Evolutionary conservation across 2,329 filamentous ascomycete species (phyloP), one percentile per base, ranked within the genome.

Genomic region (Colletotrichum somersetense): DNA sequence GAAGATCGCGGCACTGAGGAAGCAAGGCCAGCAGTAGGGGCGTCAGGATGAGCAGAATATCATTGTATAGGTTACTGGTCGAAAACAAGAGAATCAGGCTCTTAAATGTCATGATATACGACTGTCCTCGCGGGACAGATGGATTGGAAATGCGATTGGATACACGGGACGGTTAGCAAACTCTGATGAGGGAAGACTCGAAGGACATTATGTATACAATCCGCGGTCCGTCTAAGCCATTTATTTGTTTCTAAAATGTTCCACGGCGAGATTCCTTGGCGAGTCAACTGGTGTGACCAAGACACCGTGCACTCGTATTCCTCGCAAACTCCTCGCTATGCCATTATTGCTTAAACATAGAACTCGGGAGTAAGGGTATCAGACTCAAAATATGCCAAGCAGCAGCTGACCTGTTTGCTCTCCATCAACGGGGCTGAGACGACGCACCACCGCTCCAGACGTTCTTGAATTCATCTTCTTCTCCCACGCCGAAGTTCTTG

Each of bases 381-480:
- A 59, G 57, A 58, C 63, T 57, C 40, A 30, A 44, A 69, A 72
- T 48, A 56, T 40, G 44, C 58, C 62, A 69, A 64, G 66, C 61
- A 65, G 46, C 38, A 40, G 53, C n/a, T 33, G 56, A 40, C 26
- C 23, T 30, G 62, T 18, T n/a, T 11, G 65, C 30, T 38, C 23
- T 52, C 57, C 38, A 14, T 63, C 38, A 56, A 52, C 57, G 64
- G 52, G 65, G 61, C 65, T 58, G 56, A 26, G 56, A 58, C 11
- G 56, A 38, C 56, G 66, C 66, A 30, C 62, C 55, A 8, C 66
- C 58, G 52, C 77, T 79, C 85, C 85, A 87, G n/a, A 85, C 83
- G 72, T 86, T 86, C 26, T 79, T 79, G 72, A 86, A 86, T 67
- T 84, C 85, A 4, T 85, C 84, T 38, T 79, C 78, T 23, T 82